Conservation (phyloP, 495 filamentous ascomycete genomes). For the Daldinia grandis region DNA sequence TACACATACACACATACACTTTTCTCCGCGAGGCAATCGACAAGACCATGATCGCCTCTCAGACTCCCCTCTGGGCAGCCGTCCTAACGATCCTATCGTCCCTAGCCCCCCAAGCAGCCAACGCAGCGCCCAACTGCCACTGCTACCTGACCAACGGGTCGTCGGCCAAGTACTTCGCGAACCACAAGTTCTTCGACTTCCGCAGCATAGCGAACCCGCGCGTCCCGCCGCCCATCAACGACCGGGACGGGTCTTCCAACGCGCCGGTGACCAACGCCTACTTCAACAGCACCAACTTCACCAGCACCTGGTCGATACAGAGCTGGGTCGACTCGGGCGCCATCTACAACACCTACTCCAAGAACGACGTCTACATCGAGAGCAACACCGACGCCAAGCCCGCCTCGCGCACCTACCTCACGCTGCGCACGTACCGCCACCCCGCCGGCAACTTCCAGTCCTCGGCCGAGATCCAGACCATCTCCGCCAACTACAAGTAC, state of each 20-base stretch:
- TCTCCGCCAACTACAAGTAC: slow-evolving; percentile 60
- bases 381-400: slow-evolving; percentile 45
- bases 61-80: not conserved
- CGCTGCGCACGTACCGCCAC: slow-evolving; percentile 61
- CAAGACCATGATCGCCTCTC: slow-evolving; percentile 22
- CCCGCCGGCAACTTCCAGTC: slow-evolving; percentile 45
- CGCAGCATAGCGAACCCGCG: slow-evolving; percentile 57
- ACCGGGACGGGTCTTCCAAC: slow-evolving; percentile 32
- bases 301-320: slow-evolving; percentile 66
- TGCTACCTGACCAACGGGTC: slow-evolving; percentile 59
- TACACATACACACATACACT: not conserved
- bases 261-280: slow-evolving; percentile 51
- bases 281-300: slow-evolving; percentile 53
- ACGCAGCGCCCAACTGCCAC: slow-evolving; percentile 45
- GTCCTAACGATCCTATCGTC: not conserved
- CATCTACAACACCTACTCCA: slow-evolving; percentile 66
- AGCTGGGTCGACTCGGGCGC: slow-evolving; percentile 61
- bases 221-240: slow-evolving; percentile 49
- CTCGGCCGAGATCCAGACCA: slow-evolving; percentile 69
- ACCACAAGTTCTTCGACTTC: slow-evolving; percentile 76
- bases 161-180: slow-evolving; percentile 61
- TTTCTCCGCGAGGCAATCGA: not conserved
- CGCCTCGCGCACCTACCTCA: slow-evolving; percentile 55
- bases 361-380: slow-evolving; percentile 71
- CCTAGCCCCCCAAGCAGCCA: not conserved